phyloP scores from a whole-genome alignment of 2,329 filamentous ascomycete genomes.

The Cercospora sojina region DNA sequence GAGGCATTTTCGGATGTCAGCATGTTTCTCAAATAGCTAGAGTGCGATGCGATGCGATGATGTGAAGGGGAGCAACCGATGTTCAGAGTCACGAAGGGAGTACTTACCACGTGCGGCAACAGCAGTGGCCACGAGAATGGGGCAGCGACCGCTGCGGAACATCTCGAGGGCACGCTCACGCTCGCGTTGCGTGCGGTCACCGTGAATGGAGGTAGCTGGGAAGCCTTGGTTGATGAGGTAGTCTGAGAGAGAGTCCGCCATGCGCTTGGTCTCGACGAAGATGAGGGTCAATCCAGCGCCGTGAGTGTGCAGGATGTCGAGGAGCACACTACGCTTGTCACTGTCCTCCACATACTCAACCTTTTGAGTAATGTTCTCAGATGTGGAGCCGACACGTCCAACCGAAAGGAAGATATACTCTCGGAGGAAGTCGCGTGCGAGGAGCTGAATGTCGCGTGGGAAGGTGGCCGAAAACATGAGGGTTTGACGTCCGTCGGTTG shows the following conservation, averaged over 20 bases:
- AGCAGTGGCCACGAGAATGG: constrained; percentile 93
- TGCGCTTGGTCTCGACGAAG: constrained; percentile 99
- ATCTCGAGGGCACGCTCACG: constrained; percentile 96
- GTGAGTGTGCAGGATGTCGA: constrained; percentile 96
- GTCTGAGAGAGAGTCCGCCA: constrained; percentile 96
- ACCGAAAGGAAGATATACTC: constrained; percentile 99
- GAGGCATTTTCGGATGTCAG: constrained; percentile 47
- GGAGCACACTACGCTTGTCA: constrained; percentile 95
- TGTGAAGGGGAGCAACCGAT: neutral
- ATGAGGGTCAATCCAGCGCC: constrained; percentile 87
- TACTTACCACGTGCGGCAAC: constrained; percentile 70
- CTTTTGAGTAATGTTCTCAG: constrained; percentile 99
- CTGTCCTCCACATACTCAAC: constrained; percentile 95
- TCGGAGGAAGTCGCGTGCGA: constrained; percentile 96
- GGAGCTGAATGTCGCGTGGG: constrained; percentile 98
- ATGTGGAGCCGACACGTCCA: constrained; percentile 96
- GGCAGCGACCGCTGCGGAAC: constrained; percentile 94
- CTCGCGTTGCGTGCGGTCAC: constrained; percentile 96
- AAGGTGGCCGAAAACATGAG: constrained; percentile 99
- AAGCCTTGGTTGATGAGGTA: constrained; percentile 99
- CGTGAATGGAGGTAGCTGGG: constrained; percentile 97
- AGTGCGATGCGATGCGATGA: neutral
- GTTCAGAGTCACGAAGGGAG: neutral
- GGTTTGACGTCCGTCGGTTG: constrained; percentile 79
- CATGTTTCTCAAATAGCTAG: neutral